These are phyloP conservation scores for Orobanche coerulescens DNA, from an alignment of 257 asterid genomes.

Conservation along the genomic window DNA sequence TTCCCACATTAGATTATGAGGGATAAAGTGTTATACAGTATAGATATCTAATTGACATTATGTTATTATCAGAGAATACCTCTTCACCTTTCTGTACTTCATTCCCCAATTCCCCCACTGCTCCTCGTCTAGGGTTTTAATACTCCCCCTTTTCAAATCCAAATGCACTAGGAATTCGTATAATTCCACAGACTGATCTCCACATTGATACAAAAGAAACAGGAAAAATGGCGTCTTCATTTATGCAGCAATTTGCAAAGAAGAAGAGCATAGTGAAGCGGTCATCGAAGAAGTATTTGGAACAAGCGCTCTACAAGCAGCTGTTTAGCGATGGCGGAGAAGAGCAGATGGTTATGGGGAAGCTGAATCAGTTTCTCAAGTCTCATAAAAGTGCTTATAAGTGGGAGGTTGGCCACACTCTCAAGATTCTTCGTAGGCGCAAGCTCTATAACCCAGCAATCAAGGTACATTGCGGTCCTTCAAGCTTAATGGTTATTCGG, in stretches of 20 bases:
- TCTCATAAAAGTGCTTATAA: conserved; percentile 67
- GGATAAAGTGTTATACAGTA: too few species aligned
- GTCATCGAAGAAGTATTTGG: conserved; percentile 64
- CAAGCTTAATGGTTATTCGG: not conserved
- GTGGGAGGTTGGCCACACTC: conserved; percentile 85
- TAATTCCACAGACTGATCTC: not conserved
- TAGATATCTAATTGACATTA: too few species aligned
- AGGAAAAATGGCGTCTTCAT: conserved; percentile 58
- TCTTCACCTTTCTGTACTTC: conserved; percentile 19
- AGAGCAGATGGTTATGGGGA: conserved; percentile 43
- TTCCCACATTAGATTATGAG: too few species aligned
- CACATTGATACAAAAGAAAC: not conserved
- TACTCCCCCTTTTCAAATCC: conserved; percentile 9
- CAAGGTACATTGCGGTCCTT: conserved; percentile 41
- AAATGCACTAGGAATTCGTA: conserved; percentile 13
- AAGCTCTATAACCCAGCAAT: conserved; percentile 65
- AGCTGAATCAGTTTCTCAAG: conserved; percentile 60
- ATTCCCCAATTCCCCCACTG: not conserved
- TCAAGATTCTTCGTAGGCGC: conserved; percentile 68
- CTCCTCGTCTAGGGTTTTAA: conserved; percentile 20
- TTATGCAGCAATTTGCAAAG: conserved; percentile 63
- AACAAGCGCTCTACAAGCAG: conserved; percentile 75
- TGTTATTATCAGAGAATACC: conserved; percentile 16
- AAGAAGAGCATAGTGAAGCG: conserved; percentile 55
- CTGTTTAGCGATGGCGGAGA: conserved; percentile 68